These are phyloP conservation scores for Rutstroemia sp. DNA, from an alignment of 2,329 filamentous ascomycete genomes.

Conservation along the genomic window DNA sequence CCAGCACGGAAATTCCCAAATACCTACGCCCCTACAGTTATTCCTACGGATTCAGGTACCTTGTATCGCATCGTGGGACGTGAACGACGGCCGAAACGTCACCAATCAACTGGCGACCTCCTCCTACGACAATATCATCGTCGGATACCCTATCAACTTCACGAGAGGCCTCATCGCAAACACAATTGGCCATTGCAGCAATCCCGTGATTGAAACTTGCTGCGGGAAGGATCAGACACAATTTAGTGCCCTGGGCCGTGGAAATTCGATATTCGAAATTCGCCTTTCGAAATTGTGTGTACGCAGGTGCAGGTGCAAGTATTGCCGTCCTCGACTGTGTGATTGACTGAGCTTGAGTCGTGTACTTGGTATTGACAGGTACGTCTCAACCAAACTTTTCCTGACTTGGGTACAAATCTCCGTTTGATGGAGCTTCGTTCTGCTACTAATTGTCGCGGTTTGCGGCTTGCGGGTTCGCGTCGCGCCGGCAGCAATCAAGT, in stretches of 20 bases:
- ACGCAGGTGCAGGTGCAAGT: slow-evolving; percentile 17
- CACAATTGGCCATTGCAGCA: slow-evolving; percentile 24
- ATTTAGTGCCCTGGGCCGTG: slow-evolving; percentile 6
- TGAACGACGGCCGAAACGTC: slow-evolving; percentile 8
- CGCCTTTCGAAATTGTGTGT: slow-evolving; percentile 19
- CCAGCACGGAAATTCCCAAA: background rate
- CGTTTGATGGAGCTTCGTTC: background rate
- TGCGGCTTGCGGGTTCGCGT: slow-evolving; percentile 12
- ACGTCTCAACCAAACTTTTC: background rate
- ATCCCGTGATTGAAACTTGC: slow-evolving; percentile 26
- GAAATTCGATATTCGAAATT: slow-evolving; percentile 9
- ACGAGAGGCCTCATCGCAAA: slow-evolving; percentile 21
- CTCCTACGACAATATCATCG: slow-evolving; percentile 11
- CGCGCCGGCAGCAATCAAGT: slow-evolving; percentile 7
- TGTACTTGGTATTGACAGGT: background rate
- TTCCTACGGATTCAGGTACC: background rate
- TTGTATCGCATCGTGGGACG: slow-evolving; percentile 3
- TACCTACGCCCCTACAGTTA: background rate
- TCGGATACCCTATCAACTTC: slow-evolving; percentile 25
- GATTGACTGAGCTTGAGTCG: background rate
- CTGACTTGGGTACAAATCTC: background rate
- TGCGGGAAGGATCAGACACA: slow-evolving; percentile 26
- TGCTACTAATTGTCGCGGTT: background rate
- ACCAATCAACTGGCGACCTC: slow-evolving; percentile 19
- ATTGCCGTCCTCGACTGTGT: background rate